Evolutionary conservation across 2,329 filamentous ascomycete species (phyloP).

Genomic region (Clarireedia hainanense): DNA sequence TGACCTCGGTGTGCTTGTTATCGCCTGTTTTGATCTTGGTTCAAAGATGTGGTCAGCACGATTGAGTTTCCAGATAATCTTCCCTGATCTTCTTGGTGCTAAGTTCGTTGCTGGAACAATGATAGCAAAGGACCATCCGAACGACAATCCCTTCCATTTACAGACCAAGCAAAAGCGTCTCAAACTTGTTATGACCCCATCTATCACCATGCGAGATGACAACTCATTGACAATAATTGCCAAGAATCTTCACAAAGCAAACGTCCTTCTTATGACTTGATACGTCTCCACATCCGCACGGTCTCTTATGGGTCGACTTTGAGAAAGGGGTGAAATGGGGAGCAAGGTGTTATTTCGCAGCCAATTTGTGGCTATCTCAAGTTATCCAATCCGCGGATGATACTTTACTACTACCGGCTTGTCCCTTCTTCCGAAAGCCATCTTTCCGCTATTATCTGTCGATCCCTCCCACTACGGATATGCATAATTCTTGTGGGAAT

Average conservation of each 20-base stretch:
- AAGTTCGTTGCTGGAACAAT: slow-evolving; percentile 42
- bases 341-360: not conserved
- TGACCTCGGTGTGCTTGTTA: slow-evolving; percentile 29
- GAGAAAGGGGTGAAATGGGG: too few relatives aligned
- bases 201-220: slow-evolving; percentile 47
- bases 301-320: too few relatives aligned
- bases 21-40: slow-evolving; percentile 29
- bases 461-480: not conserved
- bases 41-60: slow-evolving; percentile 38
- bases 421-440: not conserved
- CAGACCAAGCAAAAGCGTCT: slow-evolving; percentile 45
- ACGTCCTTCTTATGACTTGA: slow-evolving; percentile 23
- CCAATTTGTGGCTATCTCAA: not conserved
- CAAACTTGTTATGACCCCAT: slow-evolving; percentile 46
- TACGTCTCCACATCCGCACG: too few relatives aligned
- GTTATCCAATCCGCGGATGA: slow-evolving; percentile 1
- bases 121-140: slow-evolving; percentile 35
- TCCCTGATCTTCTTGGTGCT: slow-evolving; percentile 42
- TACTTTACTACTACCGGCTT: not conserved
- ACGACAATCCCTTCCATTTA: slow-evolving; percentile 35
- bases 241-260: slow-evolving; percentile 16
- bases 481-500: slow-evolving; percentile 8
- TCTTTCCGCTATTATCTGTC: not conserved
- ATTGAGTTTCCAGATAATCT: slow-evolving; percentile 38
- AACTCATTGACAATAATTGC: slow-evolving; percentile 13